phyloP scores from a whole-genome alignment of 192 early-diverging fungal species.

The Coemansia sp. region DNA sequence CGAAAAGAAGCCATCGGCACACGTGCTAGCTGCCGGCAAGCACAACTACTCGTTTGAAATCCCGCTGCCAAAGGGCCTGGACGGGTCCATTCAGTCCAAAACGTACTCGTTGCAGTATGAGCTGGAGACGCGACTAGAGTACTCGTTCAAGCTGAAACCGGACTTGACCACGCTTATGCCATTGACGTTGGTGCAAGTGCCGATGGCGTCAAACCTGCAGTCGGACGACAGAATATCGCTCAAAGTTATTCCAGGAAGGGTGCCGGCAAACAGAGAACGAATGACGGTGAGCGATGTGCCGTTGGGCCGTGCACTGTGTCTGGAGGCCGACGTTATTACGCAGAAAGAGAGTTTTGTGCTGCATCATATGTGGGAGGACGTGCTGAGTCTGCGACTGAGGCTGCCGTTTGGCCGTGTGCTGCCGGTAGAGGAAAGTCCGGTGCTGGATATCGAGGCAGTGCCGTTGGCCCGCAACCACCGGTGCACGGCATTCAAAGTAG shows the following conservation, averaged over 20 bases:
- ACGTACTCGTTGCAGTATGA: conserved; percentile 35
- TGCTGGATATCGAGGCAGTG: conserved; percentile 34
- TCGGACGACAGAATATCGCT: conserved; percentile 46
- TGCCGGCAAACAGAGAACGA: neutral
- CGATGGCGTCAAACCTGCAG: conserved; percentile 37
- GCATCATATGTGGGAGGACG: conserved; percentile 37
- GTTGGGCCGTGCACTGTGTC: conserved; percentile 25
- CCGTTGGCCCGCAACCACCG: conserved; percentile 23
- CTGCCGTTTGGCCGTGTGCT: conserved; percentile 34
- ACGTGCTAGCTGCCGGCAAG: conserved; percentile 27
- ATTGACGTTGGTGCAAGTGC: conserved; percentile 35
- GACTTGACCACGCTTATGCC: conserved; percentile 12
- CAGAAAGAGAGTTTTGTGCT: conserved; percentile 30
- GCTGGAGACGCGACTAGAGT: conserved; percentile 36
- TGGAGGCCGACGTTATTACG: conserved; percentile 25
- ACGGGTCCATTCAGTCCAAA: conserved; percentile 23
- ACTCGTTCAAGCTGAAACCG: conserved; percentile 46
- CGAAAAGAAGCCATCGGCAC: conserved; percentile 11
- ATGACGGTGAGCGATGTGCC: conserved; percentile 21
- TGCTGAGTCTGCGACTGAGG: conserved; percentile 20
- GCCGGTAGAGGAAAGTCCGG: conserved; percentile 11
- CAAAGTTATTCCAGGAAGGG: neutral
- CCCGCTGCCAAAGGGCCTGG: conserved; percentile 28
- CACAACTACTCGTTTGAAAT: conserved; percentile 48
- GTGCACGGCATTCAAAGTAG: conserved; percentile 16